Percentiles rank a stretch among this genome's conserved stretches.
phyloP scores from a whole-genome alignment of 345 rosid genomes.

The Erucastrum elatum region DNA sequence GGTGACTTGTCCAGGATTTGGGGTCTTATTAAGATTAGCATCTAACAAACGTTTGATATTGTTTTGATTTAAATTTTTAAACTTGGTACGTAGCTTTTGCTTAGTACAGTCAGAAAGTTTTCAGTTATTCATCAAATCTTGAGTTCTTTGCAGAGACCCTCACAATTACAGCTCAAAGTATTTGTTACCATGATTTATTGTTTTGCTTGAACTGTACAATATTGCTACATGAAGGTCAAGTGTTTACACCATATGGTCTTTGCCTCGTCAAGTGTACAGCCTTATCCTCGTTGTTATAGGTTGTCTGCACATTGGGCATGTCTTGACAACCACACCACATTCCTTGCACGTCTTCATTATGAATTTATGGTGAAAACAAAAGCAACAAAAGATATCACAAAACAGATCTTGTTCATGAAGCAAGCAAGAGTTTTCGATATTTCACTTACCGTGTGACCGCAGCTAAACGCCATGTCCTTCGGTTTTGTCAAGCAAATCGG shows the following conservation, averaged over 20 bases:
- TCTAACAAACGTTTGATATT: no score
- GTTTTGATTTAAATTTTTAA: no score
- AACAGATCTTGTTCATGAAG: not conserved
- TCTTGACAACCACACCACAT: slow-evolving; percentile 54
- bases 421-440: slow-evolving; percentile 1
- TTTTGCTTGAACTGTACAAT: not conserved
- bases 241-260: slow-evolving; percentile 2
- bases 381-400: slow-evolving; percentile 3
- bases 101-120: no score
- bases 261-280: slow-evolving; percentile 49
- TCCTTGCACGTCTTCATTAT: slow-evolving; percentile 81
- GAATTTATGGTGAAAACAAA: not conserved
- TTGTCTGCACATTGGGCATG: slow-evolving; percentile 77
- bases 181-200: not conserved
- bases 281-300: slow-evolving; percentile 72
- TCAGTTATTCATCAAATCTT: no score
- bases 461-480: slow-evolving; percentile 93
- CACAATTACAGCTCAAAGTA: not conserved
- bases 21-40: no score
- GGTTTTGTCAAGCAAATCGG: slow-evolving; percentile 91
- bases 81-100: no score
- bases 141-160: not conserved
- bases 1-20: no score
- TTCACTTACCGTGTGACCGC: slow-evolving; percentile 80
- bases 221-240: not conserved